A percentile compares a stretch with the other conserved stretches of the same genome.
Conservation (phyloP, 2,329 filamentous ascomycete species). For the Paecilomyces sp. region DNA sequence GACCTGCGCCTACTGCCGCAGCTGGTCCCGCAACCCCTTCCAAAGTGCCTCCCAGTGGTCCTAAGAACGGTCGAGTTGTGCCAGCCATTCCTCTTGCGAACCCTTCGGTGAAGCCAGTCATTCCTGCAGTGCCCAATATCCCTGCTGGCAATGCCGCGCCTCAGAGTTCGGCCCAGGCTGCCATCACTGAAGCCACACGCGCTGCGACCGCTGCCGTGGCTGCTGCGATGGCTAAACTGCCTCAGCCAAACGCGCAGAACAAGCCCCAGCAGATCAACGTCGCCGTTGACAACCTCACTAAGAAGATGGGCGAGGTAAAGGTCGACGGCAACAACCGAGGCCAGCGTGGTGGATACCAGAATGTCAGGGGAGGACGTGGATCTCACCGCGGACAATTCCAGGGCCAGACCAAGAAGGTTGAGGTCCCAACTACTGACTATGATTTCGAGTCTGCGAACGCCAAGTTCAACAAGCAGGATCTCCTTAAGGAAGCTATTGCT, state of each 20-base stretch:
- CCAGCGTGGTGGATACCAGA: conserved; percentile 31
- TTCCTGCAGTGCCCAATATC: conserved; percentile 18
- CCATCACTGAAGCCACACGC: conserved; percentile 41
- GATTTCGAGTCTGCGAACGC: conserved; percentile 83
- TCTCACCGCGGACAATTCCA: conserved; percentile 37
- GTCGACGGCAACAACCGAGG: conserved; percentile 27
- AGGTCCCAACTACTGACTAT: conserved; percentile 84
- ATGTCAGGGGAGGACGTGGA: conserved; percentile 40
- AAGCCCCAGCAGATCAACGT: conserved; percentile 23
- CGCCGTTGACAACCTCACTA: conserved; percentile 36
- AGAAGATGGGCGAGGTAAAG: conserved; percentile 40
- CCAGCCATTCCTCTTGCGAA: conserved; percentile 40
- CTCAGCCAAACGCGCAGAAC: conserved; percentile 29
- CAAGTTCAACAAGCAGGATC: conserved; percentile 81
- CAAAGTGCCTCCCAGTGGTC: conserved; percentile 20
- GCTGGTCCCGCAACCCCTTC: conserved; percentile 12
- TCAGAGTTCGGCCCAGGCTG: conserved; percentile 24
- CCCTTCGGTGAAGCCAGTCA: conserved; percentile 24
- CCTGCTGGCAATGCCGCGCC: conserved; percentile 17
- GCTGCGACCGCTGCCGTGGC: conserved; percentile 45
- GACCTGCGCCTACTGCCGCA: conserved; percentile 15
- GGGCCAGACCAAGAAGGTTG: conserved; percentile 58
- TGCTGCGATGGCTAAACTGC: conserved; percentile 45
- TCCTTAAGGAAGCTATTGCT: conserved; percentile 82
- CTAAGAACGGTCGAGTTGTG: conserved; percentile 35